Percentiles rank a stretch among this genome's conserved stretches.
Evolutionary conservation across 2,329 filamentous ascomycete species (phyloP).

Genomic region (Aspergillus pseudoterreus): DNA sequence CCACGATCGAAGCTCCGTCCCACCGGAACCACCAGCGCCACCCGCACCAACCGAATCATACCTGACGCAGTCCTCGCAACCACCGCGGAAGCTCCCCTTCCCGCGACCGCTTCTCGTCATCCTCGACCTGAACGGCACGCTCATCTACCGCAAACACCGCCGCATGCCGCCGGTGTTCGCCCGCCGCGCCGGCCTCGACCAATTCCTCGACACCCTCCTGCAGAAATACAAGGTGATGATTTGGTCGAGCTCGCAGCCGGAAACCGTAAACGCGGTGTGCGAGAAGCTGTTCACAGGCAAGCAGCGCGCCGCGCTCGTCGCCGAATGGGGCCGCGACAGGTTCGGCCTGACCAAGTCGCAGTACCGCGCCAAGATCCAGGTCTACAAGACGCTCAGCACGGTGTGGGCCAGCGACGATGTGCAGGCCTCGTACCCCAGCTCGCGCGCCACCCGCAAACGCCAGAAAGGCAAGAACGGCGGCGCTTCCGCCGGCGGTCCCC

Average conservation of each 20-base stretch:
- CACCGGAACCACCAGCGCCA: conserved; percentile 18
- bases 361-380: conserved; percentile 70
- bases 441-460: conserved; percentile 3
- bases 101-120: conserved; percentile 72
- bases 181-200: conserved; percentile 62
- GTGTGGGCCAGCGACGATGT: conserved; percentile 61
- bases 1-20: neutral
- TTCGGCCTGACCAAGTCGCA: conserved; percentile 64
- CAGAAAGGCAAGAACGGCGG: conserved; percentile 2
- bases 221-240: conserved; percentile 75
- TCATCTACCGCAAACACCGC: conserved; percentile 66
- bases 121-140: conserved; percentile 89
- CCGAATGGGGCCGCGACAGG: conserved; percentile 73
- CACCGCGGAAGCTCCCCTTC: conserved; percentile 39
- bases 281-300: conserved; percentile 56
- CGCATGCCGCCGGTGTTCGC: conserved; percentile 53
- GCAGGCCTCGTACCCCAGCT: conserved; percentile 40
- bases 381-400: conserved; percentile 77
- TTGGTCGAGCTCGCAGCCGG: conserved; percentile 79
- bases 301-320: conserved; percentile 57
- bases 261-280: conserved; percentile 63
- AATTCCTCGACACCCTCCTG: conserved; percentile 72
- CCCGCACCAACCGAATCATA: conserved; percentile 62
- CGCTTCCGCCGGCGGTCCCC: conserved; percentile 42
- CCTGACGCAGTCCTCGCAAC: conserved; percentile 50